Evolutionary conservation across 768 basidiomycete genomes (phyloP).

Genomic region (Naganishia randhawae): DNA sequence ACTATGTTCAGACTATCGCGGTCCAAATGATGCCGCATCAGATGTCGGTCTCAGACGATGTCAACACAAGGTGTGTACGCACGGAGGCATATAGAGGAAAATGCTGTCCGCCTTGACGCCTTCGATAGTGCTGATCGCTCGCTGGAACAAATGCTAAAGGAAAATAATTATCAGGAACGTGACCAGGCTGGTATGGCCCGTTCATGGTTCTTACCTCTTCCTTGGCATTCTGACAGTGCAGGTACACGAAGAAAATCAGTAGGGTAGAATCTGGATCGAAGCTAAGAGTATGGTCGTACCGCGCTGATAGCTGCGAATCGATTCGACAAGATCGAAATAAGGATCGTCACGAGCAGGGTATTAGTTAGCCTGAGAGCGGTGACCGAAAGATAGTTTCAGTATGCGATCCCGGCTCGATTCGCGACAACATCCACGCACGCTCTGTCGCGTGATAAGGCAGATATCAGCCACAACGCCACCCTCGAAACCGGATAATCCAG

Average conservation of each 20-base stretch:
- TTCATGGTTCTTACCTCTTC: slow-evolving; percentile 55
- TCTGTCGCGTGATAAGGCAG: not conserved
- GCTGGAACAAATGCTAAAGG: slow-evolving; percentile 75
- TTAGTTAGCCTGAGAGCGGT: slow-evolving; percentile 37
- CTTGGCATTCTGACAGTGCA: slow-evolving; percentile 56
- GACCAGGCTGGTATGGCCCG: no score
- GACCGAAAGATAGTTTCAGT: not conserved
- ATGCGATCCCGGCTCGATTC: not conserved
- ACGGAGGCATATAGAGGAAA: slow-evolving; percentile 84
- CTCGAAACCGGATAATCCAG: not conserved
- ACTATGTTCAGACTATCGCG: slow-evolving; percentile 40
- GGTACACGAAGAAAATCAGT: not conserved
- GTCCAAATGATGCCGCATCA: slow-evolving; percentile 52
- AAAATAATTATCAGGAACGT: not conserved
- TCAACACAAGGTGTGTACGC: not conserved
- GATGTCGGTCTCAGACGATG: not conserved
- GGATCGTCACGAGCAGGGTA: slow-evolving; percentile 53
- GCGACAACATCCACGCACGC: not conserved
- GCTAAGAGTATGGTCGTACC: slow-evolving; percentile 47
- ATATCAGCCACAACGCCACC: not conserved
- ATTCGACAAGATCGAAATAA: slow-evolving; percentile 87
- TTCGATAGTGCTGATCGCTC: slow-evolving; percentile 79
- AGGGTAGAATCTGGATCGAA: not conserved
- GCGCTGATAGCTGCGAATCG: slow-evolving; percentile 75
- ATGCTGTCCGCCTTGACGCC: slow-evolving; percentile 85